Base-by-base conservation (phyloP, 495 filamentous ascomycete genomes). In the Cetradonia linearis region DNA sequence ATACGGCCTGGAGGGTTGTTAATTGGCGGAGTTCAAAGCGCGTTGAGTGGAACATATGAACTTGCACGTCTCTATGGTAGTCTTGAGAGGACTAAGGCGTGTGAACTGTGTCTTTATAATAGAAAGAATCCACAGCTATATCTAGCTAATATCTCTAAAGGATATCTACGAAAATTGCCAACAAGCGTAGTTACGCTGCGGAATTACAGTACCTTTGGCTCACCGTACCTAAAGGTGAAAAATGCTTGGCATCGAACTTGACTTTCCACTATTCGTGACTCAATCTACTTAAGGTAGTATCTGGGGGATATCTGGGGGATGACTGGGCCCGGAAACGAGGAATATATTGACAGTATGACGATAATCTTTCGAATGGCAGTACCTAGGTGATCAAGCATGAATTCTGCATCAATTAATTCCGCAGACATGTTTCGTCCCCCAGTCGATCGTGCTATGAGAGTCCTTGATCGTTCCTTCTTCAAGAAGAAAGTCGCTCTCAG, bases 391-490 rank as follows among this genome's bases (percentile, higher is more conserved):
- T 54, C 9, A 20, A 54, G n/a, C 34, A 54, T 54, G 50, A 34
- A 18, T 16, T 33, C 28, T 20, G 31, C 50, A 34, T 34, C 50
- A 40, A 23, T 3, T 37, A 16, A 16, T 10, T 3, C 48, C 11
- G 36, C 27, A 47, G 70, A 68, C 38, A 85, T 86, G 83, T 86
- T 96, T 72, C 82, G 85, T 44, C 89, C 91, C 11, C 94, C 92
- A 28, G 73, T 91, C 40, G 85, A 91, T 68, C 89, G 89, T 66
- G 83, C 86, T 20, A 88, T 88, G 83, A 78, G 77, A 65, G 73
- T 73, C 6, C 83, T 98, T 30, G 92, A 98, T 73, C 83, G 89
- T 33, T 77, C 86, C 18, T 84, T 91, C 65, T 97, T 97, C 73
- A 73, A 78, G 34, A 91, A 85, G 67, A 85, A 75, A 1, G 67